Evolutionary conservation across 2,329 filamentous ascomycete genomes (phyloP), one percentile per base, ranked within the genome.

Genomic region (Fusarium anthophilum): DNA sequence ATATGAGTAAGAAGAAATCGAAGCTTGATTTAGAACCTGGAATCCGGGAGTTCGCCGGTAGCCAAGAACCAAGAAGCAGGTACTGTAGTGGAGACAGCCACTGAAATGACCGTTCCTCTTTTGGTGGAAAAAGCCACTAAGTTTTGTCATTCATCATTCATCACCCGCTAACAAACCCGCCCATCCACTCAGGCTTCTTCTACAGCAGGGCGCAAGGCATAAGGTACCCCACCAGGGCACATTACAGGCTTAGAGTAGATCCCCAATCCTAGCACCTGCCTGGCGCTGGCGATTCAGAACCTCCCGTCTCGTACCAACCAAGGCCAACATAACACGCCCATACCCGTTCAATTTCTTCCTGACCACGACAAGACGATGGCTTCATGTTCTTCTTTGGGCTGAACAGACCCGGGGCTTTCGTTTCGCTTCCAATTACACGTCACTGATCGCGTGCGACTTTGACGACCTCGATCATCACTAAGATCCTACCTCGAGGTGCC

Each of bases 241-340:
- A 62, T 67, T 66, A 45, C 41, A 61, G 43, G 48, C 55, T 50
- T 62, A 30, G 45, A 70, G n/a, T 53, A 69, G 50, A 64, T 63
- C 50, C 66, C 71, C 63, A 59, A 69, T 74, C 70, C 67, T 51
- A 72, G 66, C 70, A 63, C 41, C 47, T 41, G n/a, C 51, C 39
- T 58, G 39, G 44, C n/a, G 48, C 35, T 64, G 51, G 57, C 58
- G 53, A 58, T 38, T 58, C 51, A 58, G 43, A 60, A 56, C 53
- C 39, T 26, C 57, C 53, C 38, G 28, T 37, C 35, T 22, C 39
- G 53, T 53, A 41, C 30, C 47, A 54, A 53, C 37, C 56, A 54
- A 44, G 51, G 26, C 56, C 45, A 48, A 44, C 71, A 61, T 56
- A 70, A 65, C 45, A 48, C 45, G 47, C 41, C 39, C 41, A 37